phyloP scores from a whole-genome alignment of 202 grass and related monocot species.

The Zoysia matrella region DNA sequence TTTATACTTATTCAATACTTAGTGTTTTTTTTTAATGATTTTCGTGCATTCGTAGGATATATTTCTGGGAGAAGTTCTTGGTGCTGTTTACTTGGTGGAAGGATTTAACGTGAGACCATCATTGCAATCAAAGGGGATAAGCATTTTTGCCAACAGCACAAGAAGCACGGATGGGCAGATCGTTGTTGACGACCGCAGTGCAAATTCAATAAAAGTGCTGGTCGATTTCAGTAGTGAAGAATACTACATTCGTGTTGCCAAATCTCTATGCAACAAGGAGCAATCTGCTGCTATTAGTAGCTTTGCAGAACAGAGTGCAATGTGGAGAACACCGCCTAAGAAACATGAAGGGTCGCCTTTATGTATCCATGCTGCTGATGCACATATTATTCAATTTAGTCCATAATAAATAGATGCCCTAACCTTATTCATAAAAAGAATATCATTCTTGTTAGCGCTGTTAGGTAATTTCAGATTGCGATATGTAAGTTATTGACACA shows the following conservation, averaged over 20 bases:
- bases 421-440: slow-evolving; percentile 14
- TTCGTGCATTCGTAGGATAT: slow-evolving; percentile 52
- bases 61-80: slow-evolving; percentile 85
- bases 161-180: slow-evolving; percentile 57
- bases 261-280: slow-evolving; percentile 23
- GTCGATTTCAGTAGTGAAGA: slow-evolving; percentile 43
- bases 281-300: slow-evolving; percentile 49
- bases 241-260: slow-evolving; percentile 58
- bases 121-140: slow-evolving; percentile 47
- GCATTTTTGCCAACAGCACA: slow-evolving; percentile 43
- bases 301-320: slow-evolving; percentile 64
- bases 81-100: slow-evolving; percentile 74
- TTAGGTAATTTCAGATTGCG: slow-evolving; percentile 8
- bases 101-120: slow-evolving; percentile 40
- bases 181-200: slow-evolving; percentile 8
- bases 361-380: not conserved
- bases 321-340: slow-evolving; percentile 59
- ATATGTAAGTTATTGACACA: slow-evolving; percentile 13
- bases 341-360: slow-evolving; percentile 20
- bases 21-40: not conserved
- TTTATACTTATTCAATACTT: slow-evolving; percentile 3
- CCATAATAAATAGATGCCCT: not conserved
- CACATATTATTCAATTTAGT: slow-evolving; percentile 21
- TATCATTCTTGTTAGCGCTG: not conserved
- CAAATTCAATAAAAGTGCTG: slow-evolving; percentile 59